phyloP scores from a whole-genome alignment of 2,329 filamentous ascomycete genomes.

The Gnomoniopsis smithogilvyi region DNA sequence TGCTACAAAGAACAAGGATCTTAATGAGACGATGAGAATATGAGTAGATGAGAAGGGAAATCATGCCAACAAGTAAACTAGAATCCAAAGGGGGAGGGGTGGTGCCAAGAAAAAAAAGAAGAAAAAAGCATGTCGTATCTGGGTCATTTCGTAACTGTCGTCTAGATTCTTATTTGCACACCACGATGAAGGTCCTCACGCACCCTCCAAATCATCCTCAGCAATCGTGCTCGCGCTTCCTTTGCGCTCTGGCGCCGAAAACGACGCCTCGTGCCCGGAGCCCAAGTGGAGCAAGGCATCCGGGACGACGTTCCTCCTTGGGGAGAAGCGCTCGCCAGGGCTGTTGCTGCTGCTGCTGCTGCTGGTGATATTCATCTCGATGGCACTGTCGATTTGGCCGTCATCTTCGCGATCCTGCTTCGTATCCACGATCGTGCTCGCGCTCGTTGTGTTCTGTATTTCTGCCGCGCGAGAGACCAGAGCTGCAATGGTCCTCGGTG shows the following conservation, averaged over 20 bases:
- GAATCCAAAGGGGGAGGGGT: background rate
- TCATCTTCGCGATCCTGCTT: conserved; percentile 6
- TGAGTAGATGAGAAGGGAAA: background rate
- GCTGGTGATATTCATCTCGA: conserved; percentile 13
- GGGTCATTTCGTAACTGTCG: conserved; percentile 8
- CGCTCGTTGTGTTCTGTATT: conserved; percentile 18
- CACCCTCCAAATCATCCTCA: conserved; percentile 13
- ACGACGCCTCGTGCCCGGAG: conserved; percentile 11
- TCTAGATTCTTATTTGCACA: background rate
- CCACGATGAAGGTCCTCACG: background rate
- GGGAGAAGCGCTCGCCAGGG: background rate
- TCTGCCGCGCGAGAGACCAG: conserved; percentile 17
- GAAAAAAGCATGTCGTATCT: conserved; percentile 3
- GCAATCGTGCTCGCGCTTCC: background rate
- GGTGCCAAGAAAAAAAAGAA: conserved; percentile 2
- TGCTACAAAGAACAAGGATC: background rate
- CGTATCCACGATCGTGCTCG: conserved; percentile 14
- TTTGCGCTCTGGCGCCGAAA: background rate
- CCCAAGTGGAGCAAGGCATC: conserved; percentile 14
- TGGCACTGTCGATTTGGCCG: conserved; percentile 13
- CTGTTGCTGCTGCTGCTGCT: too few relatives aligned
- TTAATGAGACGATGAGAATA: background rate
- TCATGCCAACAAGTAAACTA: background rate
- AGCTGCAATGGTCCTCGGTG: conserved; percentile 15
- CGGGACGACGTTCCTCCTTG: background rate